Percentiles rank a stretch among this genome's conserved stretches.
phyloP scores from a whole-genome alignment of 345 rosid genomes.

The Alliaria petiolata region DNA sequence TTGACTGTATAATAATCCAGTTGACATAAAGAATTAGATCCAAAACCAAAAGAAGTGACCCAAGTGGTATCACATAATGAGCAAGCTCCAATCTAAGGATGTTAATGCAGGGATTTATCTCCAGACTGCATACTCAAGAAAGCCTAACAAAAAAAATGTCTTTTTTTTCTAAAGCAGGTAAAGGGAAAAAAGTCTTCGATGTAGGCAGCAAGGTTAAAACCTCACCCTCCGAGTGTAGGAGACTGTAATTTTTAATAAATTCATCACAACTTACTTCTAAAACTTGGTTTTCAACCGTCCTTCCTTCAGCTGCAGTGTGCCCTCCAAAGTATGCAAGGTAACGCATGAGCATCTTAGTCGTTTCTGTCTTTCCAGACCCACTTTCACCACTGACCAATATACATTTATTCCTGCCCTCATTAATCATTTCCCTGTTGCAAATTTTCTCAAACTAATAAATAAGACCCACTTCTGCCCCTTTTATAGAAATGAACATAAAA shows the following conservation, averaged over 20 bases:
- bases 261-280: conserved; percentile 59
- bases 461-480: conserved; percentile 8
- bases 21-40: background rate
- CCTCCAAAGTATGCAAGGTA: conserved; percentile 91
- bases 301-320: conserved; percentile 54
- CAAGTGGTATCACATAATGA: conserved; percentile 4
- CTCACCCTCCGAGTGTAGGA: background rate
- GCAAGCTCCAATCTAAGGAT: background rate
- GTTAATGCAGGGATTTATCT: background rate
- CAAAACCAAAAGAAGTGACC: conserved; percentile 6
- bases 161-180: background rate
- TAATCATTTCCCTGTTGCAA: conserved; percentile 67
- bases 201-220: background rate
- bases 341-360: conserved; percentile 91
- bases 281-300: conserved; percentile 74
- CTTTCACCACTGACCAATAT: conserved; percentile 96
- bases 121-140: background rate
- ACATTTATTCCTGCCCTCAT: conserved; percentile 70
- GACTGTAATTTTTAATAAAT: background rate
- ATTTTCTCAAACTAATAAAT: conserved; percentile 12
- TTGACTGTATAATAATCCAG: conserved; percentile 57
- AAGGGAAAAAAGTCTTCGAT: background rate
- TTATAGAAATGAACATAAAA: background rate
- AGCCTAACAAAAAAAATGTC: background rate
- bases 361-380: conserved; percentile 96